Evolutionary conservation across 768 basidiomycete genomes (phyloP).

Genomic region (Pisolithus orientalis): DNA sequence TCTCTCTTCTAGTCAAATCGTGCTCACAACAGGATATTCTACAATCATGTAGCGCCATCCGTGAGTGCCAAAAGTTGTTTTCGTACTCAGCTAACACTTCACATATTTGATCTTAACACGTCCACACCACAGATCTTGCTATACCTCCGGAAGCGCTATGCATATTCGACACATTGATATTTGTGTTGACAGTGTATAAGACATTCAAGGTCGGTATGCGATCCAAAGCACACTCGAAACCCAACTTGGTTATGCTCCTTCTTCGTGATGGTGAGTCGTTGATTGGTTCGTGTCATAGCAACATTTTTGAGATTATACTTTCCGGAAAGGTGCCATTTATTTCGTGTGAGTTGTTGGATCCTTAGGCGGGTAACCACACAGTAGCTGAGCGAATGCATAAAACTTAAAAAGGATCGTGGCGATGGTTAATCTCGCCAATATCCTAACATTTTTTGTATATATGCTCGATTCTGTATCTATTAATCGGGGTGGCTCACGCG

Average conservation of each 20-base stretch:
- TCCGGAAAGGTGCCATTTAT: constrained; percentile 42
- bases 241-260: constrained; percentile 37
- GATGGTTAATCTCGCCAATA: constrained; percentile 44
- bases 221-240: constrained; percentile 13
- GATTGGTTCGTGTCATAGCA: neutral
- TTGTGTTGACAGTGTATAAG: constrained; percentile 40
- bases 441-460: constrained; percentile 33
- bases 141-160: constrained; percentile 47
- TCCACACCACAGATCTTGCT: constrained; percentile 18
- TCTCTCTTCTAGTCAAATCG: neutral
- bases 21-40: neutral
- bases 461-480: neutral
- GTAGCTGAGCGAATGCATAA: constrained; percentile 10
- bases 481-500: neutral
- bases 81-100: neutral
- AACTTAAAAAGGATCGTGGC: constrained; percentile 40
- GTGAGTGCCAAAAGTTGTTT: neutral
- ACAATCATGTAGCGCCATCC: constrained; percentile 3
- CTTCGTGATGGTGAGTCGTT: constrained; percentile 42
- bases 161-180: constrained; percentile 42
- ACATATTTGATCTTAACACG: neutral
- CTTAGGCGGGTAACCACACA: neutral
- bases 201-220: constrained; percentile 33
- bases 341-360: constrained; percentile 38
- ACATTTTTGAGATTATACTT: neutral